Evolutionary conservation across 495 filamentous ascomycete species (phyloP).

Genomic region (Penicillium alfredii): DNA sequence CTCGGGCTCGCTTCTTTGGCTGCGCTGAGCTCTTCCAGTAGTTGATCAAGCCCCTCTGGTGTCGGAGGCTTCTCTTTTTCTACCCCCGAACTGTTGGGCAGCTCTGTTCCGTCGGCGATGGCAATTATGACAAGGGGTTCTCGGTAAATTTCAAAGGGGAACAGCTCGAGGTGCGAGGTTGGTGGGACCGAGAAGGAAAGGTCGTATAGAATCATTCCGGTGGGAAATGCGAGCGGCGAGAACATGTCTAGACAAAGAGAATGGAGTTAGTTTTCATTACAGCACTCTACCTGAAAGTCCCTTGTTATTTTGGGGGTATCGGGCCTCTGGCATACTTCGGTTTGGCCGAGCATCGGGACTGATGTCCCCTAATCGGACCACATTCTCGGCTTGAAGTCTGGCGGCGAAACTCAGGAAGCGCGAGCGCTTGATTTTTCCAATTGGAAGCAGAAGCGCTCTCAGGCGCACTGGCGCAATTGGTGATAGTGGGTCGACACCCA

Average conservation of each 20-base stretch:
- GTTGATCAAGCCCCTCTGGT: constrained; percentile 51
- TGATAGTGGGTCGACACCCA: constrained; percentile 81
- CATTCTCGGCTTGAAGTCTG: constrained; percentile 70
- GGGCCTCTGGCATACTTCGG: constrained; percentile 58
- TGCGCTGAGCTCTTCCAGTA: constrained; percentile 57
- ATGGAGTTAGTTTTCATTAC: constrained; percentile 23
- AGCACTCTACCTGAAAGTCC: neutral
- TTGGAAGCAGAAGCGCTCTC: constrained; percentile 73
- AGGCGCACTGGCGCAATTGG: constrained; percentile 86
- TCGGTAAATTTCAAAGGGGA: constrained; percentile 79
- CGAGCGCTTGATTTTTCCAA: constrained; percentile 76
- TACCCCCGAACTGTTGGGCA: constrained; percentile 39
- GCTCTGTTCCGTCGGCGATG: constrained; percentile 64
- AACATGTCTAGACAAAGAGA: constrained; percentile 68
- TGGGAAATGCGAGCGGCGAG: constrained; percentile 85
- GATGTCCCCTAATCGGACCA: constrained; percentile 85
- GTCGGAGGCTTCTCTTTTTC: constrained; percentile 20
- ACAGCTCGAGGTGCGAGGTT: constrained; percentile 67
- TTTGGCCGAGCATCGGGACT: constrained; percentile 82
- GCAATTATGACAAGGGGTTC: constrained; percentile 76
- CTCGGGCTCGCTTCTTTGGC: constrained; percentile 60
- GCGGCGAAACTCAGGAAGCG: constrained; percentile 74
- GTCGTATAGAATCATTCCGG: constrained; percentile 85
- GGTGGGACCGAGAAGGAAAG: constrained; percentile 73
- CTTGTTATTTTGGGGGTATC: neutral